Conservation (phyloP, 202 grass and related monocot species). For the Tripidium arundinaceum region DNA sequence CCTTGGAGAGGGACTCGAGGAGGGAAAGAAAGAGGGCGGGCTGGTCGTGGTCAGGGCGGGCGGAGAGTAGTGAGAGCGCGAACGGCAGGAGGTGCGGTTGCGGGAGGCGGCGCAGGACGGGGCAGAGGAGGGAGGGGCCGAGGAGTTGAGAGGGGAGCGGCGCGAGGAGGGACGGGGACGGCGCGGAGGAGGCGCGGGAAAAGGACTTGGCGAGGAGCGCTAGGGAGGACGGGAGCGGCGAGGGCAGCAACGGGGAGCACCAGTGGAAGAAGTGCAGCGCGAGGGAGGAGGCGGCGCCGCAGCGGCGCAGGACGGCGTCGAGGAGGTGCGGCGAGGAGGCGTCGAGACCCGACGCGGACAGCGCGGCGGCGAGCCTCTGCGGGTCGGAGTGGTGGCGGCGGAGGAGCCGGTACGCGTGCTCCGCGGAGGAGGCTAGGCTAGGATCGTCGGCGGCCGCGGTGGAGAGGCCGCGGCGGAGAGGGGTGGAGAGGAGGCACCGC, state of each 20-base stretch:
- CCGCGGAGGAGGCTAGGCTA: constrained; percentile 41
- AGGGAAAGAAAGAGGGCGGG: constrained; percentile 60
- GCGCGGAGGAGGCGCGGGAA: constrained; percentile 52
- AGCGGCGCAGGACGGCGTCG: constrained; percentile 62
- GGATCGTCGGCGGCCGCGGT: constrained; percentile 30
- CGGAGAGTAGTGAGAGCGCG: constrained; percentile 58
- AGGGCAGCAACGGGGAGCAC: constrained; percentile 53
- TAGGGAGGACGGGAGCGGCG: constrained; percentile 54
- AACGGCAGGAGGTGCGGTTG: constrained; percentile 51
- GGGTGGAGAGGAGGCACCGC: constrained; percentile 21
- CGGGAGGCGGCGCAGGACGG: constrained; percentile 67
- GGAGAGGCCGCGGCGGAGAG: constrained; percentile 13
- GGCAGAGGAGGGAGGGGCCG: constrained; percentile 55
- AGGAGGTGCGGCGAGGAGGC: constrained; percentile 54
- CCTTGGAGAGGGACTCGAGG: constrained; percentile 82
- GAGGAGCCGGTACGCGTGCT: constrained; percentile 61
- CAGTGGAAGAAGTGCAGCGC: constrained; percentile 65
- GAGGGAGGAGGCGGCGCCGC: constrained; percentile 55
- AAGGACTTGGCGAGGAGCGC: constrained; percentile 64
- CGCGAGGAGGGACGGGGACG: constrained; percentile 64
- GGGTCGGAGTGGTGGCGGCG: constrained; percentile 52
- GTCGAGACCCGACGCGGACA: constrained; percentile 54
- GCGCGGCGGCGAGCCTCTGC: constrained; percentile 44
- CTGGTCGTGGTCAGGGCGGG: constrained; percentile 40
- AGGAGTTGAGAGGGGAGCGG: constrained; percentile 68